phyloP scores from a whole-genome alignment of 108 stramenopile genomes.

The Cylindrotheca fusiformis region DNA sequence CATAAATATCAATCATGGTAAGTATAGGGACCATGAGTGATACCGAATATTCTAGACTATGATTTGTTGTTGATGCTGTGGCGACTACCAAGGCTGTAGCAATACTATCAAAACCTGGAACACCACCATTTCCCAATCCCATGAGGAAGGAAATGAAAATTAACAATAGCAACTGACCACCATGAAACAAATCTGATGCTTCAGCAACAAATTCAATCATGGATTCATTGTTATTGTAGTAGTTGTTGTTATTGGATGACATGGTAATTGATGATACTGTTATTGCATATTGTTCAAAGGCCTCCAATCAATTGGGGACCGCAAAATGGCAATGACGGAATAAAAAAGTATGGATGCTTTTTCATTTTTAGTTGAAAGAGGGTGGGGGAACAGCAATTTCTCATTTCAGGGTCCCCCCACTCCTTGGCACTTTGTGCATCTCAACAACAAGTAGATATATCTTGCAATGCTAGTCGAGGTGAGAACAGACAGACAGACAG shows the following conservation, averaged over 20 bases:
- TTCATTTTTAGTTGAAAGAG: too few species aligned
- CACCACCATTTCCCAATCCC: conserved; percentile 55
- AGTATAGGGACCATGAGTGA: conserved; percentile 52
- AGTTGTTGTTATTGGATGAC: neutral
- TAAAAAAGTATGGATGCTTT: too few species aligned
- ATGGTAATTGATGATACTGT: too few species aligned
- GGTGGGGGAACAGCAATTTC: too few species aligned
- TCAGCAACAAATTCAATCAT: conserved; percentile 16
- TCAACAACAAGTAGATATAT: too few species aligned
- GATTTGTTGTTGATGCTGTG: conserved; percentile 34
- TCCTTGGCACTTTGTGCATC: too few species aligned
- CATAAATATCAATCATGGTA: conserved; percentile 46
- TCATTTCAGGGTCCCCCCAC: too few species aligned
- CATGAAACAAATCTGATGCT: conserved; percentile 11
- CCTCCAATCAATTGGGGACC: too few species aligned
- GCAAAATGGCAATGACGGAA: too few species aligned
- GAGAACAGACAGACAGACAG: too few species aligned
- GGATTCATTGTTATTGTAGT: conserved; percentile 1
- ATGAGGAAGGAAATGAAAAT: conserved; percentile 37
- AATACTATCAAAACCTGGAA: conserved; percentile 48
- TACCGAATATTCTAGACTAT: conserved; percentile 41
- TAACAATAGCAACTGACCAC: conserved; percentile 39
- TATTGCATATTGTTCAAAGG: too few species aligned
- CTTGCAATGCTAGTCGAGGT: too few species aligned
- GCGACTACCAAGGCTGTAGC: conserved; percentile 48